phyloP scores from a whole-genome alignment of 805 yeast species.

The Candida peoriensis region DNA sequence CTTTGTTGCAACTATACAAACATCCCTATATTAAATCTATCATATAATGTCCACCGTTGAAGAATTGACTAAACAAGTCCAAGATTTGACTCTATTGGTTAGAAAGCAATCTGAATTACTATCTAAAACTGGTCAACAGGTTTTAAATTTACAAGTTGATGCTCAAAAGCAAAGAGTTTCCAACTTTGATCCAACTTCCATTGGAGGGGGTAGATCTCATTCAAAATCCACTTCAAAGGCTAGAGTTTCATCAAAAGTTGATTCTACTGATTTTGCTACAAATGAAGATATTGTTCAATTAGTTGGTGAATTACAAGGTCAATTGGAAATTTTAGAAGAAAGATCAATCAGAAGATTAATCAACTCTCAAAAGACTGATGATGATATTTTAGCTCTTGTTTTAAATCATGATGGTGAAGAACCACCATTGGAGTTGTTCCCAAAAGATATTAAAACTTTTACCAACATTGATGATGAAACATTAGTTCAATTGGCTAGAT shows the following conservation, averaged over 20 bases:
- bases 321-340: slow-evolving; percentile 73
- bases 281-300: slow-evolving; percentile 82
- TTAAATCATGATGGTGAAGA: slow-evolving; percentile 76
- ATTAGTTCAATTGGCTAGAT: slow-evolving; percentile 54
- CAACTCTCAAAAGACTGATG: slow-evolving; percentile 46
- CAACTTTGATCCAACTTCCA: slow-evolving; percentile 19
- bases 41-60: slow-evolving; percentile 15
- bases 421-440: slow-evolving; percentile 51
- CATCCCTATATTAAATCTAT: no score
- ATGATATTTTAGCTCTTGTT: slow-evolving; percentile 56
- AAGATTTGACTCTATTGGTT: slow-evolving; percentile 46
- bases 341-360: slow-evolving; percentile 66
- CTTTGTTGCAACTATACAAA: no score
- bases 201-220: no score
- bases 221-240: slow-evolving; percentile 7
- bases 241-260: slow-evolving; percentile 22
- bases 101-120: slow-evolving; percentile 62
- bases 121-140: slow-evolving; percentile 74
- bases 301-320: slow-evolving; percentile 87
- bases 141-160: slow-evolving; percentile 62
- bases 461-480: slow-evolving; percentile 37
- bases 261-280: slow-evolving; percentile 58
- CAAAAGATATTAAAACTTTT: slow-evolving; percentile 53
- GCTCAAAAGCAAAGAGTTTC: slow-evolving; percentile 40
- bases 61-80: slow-evolving; percentile 37